phyloP scores from a whole-genome alignment of 208 protist genomes.

The Trypanosomatidae sp. region DNA sequence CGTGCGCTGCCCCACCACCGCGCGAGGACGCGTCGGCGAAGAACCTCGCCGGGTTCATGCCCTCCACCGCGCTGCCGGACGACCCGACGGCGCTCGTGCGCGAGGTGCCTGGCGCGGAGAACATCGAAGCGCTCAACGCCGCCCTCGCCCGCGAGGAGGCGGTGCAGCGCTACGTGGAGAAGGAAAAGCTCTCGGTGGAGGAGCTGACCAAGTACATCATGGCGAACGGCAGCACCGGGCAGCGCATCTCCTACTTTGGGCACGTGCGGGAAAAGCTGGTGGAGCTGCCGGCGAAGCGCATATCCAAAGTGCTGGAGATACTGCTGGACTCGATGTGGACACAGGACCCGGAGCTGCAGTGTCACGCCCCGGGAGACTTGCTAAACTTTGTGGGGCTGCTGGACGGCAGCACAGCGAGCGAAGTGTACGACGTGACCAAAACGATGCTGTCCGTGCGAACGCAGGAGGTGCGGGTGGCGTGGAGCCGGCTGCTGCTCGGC shows the following conservation, averaged over 20 bases:
- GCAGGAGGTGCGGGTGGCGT: conserved; percentile 65
- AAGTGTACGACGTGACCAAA: conserved; percentile 78
- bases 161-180: conserved; percentile 89
- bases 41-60: conserved; percentile 27
- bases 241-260: conserved; percentile 80
- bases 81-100: conserved; percentile 86
- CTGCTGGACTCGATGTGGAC: conserved; percentile 87
- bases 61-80: conserved; percentile 51
- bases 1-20: conserved; percentile 7
- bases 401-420: conserved; percentile 42
- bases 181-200: conserved; percentile 78
- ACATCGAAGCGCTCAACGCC: conserved; percentile 84
- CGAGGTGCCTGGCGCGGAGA: conserved; percentile 83
- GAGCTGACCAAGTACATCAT: conserved; percentile 88
- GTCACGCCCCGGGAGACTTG: conserved; percentile 62
- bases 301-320: conserved; percentile 73
- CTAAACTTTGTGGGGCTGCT: conserved; percentile 58
- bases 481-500: conserved; percentile 73
- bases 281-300: conserved; percentile 42
- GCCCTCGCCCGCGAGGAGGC: conserved; percentile 84
- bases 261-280: conserved; percentile 67
- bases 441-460: conserved; percentile 91
- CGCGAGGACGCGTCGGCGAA: conserved; percentile 2
- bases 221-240: conserved; percentile 85
- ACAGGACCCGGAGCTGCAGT: conserved; percentile 89